Percentiles rank a stretch among this genome's conserved stretches.
These are phyloP conservation scores for Blastobotrys petasosporus DNA, from an alignment of 1,139 yeast species.

Conservation along the genomic window DNA sequence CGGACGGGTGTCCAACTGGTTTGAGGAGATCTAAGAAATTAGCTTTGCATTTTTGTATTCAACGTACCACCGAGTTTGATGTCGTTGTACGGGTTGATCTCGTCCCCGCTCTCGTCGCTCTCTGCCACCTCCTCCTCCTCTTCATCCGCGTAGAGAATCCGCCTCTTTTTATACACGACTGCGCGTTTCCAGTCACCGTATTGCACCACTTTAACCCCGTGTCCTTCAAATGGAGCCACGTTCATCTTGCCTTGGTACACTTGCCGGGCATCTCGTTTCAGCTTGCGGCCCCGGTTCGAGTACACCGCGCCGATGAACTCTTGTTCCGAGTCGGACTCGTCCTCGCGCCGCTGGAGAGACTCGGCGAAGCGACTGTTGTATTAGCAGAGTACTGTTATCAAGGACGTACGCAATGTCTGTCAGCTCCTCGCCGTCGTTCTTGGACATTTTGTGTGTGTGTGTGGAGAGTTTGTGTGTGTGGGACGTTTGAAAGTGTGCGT, in stretches of 20 bases:
- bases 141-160: constrained; percentile 16
- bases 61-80: constrained; percentile 37
- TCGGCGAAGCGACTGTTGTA: constrained; percentile 11
- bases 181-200: constrained; percentile 32
- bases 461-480: neutral
- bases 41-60: neutral
- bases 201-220: constrained; percentile 32
- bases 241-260: constrained; percentile 37
- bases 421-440: neutral
- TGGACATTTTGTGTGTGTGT: neutral
- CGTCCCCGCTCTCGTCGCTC: constrained; percentile 27
- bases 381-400: too few relatives aligned
- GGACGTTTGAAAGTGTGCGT: too few relatives aligned
- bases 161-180: constrained; percentile 31
- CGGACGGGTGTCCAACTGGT: constrained; percentile 78
- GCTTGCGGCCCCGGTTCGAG: constrained; percentile 57
- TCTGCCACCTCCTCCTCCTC: constrained; percentile 23
- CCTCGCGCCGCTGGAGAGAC: constrained; percentile 12
- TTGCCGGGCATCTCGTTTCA: constrained; percentile 43
- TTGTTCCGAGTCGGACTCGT: constrained; percentile 17
- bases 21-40: constrained; percentile 47
- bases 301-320: constrained; percentile 21
- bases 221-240: constrained; percentile 32
- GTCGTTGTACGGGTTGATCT: constrained; percentile 37
- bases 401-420: constrained; percentile 4